phyloP scores from a whole-genome alignment of 352 stramenopile genomes.

The Phytophthora nicotianae region DNA sequence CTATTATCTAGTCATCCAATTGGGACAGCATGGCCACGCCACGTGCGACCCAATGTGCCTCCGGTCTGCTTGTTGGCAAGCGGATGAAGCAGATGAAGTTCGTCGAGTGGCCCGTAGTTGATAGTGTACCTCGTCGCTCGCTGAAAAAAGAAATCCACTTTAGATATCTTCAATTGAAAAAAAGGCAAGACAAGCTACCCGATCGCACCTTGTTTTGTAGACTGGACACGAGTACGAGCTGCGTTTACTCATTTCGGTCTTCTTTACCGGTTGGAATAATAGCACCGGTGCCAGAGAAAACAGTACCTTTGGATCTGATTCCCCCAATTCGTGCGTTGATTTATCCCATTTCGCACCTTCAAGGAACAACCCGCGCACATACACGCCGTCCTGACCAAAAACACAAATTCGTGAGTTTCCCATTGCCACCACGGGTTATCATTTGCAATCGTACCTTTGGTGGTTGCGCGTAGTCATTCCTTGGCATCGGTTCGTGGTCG shows the following conservation, averaged over 20 bases:
- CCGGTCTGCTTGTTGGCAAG: slow-evolving; percentile 75
- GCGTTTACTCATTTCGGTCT: slow-evolving; percentile 68
- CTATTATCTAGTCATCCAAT: slow-evolving; percentile 73
- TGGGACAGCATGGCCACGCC: slow-evolving; percentile 94
- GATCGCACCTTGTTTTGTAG: slow-evolving; percentile 91
- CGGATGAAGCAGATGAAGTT: slow-evolving; percentile 96
- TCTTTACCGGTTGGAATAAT: slow-evolving; percentile 83
- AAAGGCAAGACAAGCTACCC: neutral
- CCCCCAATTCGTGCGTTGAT: slow-evolving; percentile 58
- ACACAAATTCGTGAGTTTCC: slow-evolving; percentile 9
- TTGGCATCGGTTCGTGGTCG: slow-evolving; percentile 82
- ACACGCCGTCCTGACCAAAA: slow-evolving; percentile 79
- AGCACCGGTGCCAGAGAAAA: slow-evolving; percentile 87
- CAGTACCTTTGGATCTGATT: slow-evolving; percentile 90
- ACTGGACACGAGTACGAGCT: slow-evolving; percentile 91
- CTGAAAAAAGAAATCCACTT: slow-evolving; percentile 36
- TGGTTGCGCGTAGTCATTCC: slow-evolving; percentile 73
- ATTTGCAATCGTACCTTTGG: slow-evolving; percentile 50
- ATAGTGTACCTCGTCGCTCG: slow-evolving; percentile 89
- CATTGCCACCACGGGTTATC: neutral
- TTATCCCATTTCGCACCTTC: slow-evolving; percentile 91
- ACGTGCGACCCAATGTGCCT: slow-evolving; percentile 92
- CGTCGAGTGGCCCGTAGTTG: slow-evolving; percentile 94
- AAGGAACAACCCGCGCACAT: slow-evolving; percentile 88
- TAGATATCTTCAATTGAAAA: slow-evolving; percentile 5